Evolutionary conservation across 2,329 filamentous ascomycete genomes (phyloP).

Genomic region (Exophiala viscosa): DNA sequence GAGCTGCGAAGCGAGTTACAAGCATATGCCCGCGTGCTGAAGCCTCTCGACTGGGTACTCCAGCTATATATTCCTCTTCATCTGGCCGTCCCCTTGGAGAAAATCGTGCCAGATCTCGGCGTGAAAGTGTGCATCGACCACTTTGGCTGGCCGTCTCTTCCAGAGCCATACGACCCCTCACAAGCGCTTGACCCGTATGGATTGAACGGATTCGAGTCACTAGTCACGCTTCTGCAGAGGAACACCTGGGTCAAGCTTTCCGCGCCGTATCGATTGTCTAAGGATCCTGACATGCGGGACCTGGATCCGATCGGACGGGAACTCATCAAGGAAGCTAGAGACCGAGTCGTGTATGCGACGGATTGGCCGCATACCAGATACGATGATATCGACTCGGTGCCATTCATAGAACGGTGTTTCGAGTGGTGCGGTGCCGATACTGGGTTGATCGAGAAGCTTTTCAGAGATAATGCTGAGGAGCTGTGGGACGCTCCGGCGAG

Average conservation of each 20-base stretch:
- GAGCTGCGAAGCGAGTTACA: conserved; percentile 45
- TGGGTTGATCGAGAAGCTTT: conserved; percentile 41
- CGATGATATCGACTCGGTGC: conserved; percentile 53
- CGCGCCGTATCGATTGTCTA: conserved; percentile 55
- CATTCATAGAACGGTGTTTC: conserved; percentile 54
- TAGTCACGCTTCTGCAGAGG: conserved; percentile 46
- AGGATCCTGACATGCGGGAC: conserved; percentile 43
- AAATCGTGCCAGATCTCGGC: conserved; percentile 45
- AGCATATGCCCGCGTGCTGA: conserved; percentile 50
- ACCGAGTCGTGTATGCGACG: conserved; percentile 55
- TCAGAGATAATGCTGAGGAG: conserved; percentile 54
- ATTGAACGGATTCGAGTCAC: conserved; percentile 48
- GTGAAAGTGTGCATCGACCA: conserved; percentile 56
- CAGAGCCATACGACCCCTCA: conserved; percentile 18
- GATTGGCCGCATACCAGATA: conserved; percentile 65
- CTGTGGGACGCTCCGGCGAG: conserved; percentile 40
- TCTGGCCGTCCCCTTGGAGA: conserved; percentile 48
- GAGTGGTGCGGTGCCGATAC: conserved; percentile 43
- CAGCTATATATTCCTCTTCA: conserved; percentile 57
- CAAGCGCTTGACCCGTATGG: conserved; percentile 40
- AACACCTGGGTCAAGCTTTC: conserved; percentile 58
- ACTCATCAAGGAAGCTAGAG: conserved; percentile 44
- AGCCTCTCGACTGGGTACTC: conserved; percentile 54
- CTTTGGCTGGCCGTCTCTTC: conserved; percentile 51
- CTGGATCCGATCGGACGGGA: conserved; percentile 50